Conservation (phyloP, 805 yeast genomes). For the Priceomyces carsonii region DNA sequence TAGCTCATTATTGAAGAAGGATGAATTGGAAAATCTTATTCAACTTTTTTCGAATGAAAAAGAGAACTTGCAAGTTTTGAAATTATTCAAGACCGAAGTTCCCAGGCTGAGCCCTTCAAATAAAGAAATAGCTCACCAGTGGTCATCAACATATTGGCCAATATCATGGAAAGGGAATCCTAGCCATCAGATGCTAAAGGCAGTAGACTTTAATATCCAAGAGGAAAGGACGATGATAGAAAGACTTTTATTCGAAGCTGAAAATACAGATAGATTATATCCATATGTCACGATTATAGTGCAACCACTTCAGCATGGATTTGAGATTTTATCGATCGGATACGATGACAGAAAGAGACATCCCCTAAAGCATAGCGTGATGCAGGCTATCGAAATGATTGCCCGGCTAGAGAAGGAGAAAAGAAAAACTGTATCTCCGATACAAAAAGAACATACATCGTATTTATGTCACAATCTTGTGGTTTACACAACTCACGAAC, state of each 20-base stretch:
- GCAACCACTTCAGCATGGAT: slow-evolving; percentile 46
- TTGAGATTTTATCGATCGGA: slow-evolving; percentile 33
- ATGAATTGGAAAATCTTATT: slow-evolving; percentile 22
- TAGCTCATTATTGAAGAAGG: slow-evolving; percentile 24
- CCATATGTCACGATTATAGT: slow-evolving; percentile 67
- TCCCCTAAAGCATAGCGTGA: slow-evolving; percentile 72
- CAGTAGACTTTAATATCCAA: slow-evolving; percentile 49
- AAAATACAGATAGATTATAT: slow-evolving; percentile 9
- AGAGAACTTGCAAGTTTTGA: slow-evolving; percentile 10
- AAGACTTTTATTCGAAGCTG: slow-evolving; percentile 11
- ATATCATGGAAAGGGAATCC: slow-evolving; percentile 94
- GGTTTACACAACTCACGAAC: slow-evolving; percentile 91
- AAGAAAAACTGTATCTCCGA: slow-evolving; percentile 19
- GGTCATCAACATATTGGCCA: slow-evolving; percentile 83
- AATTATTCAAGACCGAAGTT: slow-evolving; percentile 31
- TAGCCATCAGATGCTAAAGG: slow-evolving; percentile 64
- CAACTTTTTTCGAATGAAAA: slow-evolving; percentile 9
- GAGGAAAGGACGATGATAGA: slow-evolving; percentile 33
- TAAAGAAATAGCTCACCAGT: slow-evolving; percentile 60
- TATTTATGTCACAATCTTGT: slow-evolving; percentile 78
- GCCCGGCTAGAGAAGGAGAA: slow-evolving; percentile 54
- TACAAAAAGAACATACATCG: slow-evolving; percentile 14
- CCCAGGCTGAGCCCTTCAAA: slow-evolving; percentile 70
- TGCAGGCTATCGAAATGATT: slow-evolving; percentile 66
- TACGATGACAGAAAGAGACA: slow-evolving; percentile 44